Evolutionary conservation across 495 filamentous ascomycete genomes (phyloP).

Genomic region (Umbilicaria muhlenbergii): DNA sequence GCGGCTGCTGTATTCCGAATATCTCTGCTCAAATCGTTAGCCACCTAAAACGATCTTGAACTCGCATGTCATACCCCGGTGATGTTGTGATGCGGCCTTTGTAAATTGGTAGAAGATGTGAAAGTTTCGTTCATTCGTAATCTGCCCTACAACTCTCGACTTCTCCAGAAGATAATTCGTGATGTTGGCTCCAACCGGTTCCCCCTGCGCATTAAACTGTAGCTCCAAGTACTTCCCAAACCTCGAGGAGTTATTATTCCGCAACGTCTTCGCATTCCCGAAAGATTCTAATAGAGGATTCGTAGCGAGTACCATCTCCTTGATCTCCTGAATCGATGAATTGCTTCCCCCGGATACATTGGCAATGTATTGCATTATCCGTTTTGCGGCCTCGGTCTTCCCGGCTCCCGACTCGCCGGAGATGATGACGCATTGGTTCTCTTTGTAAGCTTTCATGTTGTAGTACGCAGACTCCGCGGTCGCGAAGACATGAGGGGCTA

Average conservation of each 20-base stretch:
- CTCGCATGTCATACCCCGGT: constrained; percentile 39
- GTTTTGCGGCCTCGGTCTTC: constrained; percentile 98
- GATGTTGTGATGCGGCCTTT: constrained; percentile 77
- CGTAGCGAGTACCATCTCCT: constrained; percentile 97
- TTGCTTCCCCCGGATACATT: constrained; percentile 81
- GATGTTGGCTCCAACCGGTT: constrained; percentile 92
- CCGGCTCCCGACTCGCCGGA: constrained; percentile 97
- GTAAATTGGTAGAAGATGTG: constrained; percentile 99
- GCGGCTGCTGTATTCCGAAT: constrained; percentile 80
- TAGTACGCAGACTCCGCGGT: constrained; percentile 95
- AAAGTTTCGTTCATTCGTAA: constrained; percentile 90
- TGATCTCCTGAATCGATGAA: constrained; percentile 91
- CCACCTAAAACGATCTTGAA: background rate
- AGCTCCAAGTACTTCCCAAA: constrained; percentile 98
- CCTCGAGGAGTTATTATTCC: constrained; percentile 97
- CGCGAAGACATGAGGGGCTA: constrained; percentile 92
- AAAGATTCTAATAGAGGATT: constrained; percentile 97
- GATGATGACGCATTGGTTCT: constrained; percentile 99
- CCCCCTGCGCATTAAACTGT: constrained; percentile 86
- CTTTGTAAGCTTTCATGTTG: constrained; percentile 99
- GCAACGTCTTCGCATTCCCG: constrained; percentile 91
- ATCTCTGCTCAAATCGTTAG: constrained; percentile 29
- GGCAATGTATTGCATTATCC: constrained; percentile 99
- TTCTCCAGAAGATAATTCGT: constrained; percentile 98
- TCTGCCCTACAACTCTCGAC: constrained; percentile 89